Base-by-base conservation (phyloP, 202 grass and related monocot species). In the Elaeis oleifera region DNA sequence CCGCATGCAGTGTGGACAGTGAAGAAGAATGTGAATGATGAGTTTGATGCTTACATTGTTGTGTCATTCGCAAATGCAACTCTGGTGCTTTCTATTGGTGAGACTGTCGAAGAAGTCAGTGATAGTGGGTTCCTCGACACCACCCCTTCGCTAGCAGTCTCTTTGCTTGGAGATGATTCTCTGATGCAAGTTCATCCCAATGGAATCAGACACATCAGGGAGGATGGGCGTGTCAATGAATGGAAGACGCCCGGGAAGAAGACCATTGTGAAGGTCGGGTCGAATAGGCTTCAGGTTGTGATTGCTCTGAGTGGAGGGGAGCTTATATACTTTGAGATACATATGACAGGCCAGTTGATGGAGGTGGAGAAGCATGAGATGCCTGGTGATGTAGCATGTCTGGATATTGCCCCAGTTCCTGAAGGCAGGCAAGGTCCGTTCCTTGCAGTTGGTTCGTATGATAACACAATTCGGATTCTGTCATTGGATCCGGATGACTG, bases 251-350 rank as follows among this genome's bases (percentile, higher is more conserved):
- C 85, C 55, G 92, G 92, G 52, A 97, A 97, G 82, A 97, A 97
- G 74, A 92, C 88, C 52, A 97, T 97, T 60, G 87, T 90, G 26
- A 97, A 89, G 72, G 88, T 86, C 39, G 92, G 92, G 54, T 97
- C 77, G 48, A 92, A 97, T 69, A 72, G 79, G 50, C 79, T 89
- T 19, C 92, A 97, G 74, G 92, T 92, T 60, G 92, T 97, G 23
- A 86, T 97, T 23, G 92, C 92, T 51, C 88, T 97, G 13, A 97
- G 92, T 56, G 92, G 92, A 44, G 92, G 88, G 56, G 88, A 92
- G 71, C 92, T 97, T 64, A 89, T 92, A 50, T 92, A 97, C 73
- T 97, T 97, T 77, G 92, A 92, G 67, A 97, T 97, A 84, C 88
- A 92, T 39, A 83, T 92, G 82, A 91, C 85, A 58, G 92, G 92